Evolutionary conservation across 179 eudicot genomes (phyloP).

Genomic region (Pouteria campechiana): DNA sequence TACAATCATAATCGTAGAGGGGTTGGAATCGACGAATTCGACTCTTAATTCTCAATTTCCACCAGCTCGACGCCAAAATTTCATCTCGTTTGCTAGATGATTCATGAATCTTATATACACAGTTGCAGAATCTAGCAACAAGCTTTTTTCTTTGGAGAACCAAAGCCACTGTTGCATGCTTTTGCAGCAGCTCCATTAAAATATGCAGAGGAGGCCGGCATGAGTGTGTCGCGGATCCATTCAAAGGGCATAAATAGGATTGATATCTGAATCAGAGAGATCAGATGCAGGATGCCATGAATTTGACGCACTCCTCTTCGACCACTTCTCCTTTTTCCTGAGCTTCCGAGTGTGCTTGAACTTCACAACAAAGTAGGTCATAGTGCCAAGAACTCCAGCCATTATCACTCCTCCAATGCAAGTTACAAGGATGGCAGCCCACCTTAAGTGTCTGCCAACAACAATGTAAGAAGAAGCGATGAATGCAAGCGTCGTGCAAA

Average conservation of each 20-base stretch:
- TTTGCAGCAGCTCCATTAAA: too few species aligned
- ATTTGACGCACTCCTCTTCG: constrained; percentile 39
- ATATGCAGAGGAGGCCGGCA: too few species aligned
- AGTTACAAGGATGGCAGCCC: constrained; percentile 55
- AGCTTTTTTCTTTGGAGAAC: too few species aligned
- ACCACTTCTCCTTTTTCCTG: constrained; percentile 36
- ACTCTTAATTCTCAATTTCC: too few species aligned
- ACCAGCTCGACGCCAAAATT: too few species aligned
- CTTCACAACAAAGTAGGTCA: constrained; percentile 57
- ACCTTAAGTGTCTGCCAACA: constrained; percentile 37
- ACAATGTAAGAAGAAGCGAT: constrained; percentile 65
- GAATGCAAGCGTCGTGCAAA: constrained; percentile 66
- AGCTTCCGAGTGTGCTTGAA: constrained; percentile 17
- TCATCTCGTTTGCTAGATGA: too few species aligned
- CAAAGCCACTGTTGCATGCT: too few species aligned
- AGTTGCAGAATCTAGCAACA: too few species aligned
- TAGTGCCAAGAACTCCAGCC: constrained; percentile 53
- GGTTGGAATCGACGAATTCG: too few species aligned
- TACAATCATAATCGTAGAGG: too few species aligned
- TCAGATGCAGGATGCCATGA: constrained; percentile 36
- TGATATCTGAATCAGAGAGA: constrained; percentile 32
- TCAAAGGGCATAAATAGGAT: constrained; percentile 35
- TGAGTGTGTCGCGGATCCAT: too few species aligned
- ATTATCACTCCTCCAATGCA: constrained; percentile 58
- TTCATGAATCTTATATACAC: too few species aligned